These are phyloP conservation scores for Medicago ruthenica DNA, from an alignment of 306 rosid genomes.

Conservation along the genomic window DNA sequence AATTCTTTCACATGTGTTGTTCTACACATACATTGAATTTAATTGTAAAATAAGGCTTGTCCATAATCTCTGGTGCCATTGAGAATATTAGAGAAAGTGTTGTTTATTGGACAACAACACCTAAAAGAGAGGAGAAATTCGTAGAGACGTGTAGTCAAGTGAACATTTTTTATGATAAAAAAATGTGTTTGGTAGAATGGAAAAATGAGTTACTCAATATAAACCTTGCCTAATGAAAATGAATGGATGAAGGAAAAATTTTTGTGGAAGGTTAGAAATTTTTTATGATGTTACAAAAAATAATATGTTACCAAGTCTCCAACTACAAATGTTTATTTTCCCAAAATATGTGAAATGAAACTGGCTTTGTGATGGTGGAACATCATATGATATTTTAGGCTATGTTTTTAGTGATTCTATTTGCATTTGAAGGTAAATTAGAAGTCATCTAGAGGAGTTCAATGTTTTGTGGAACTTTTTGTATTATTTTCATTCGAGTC, in stretches of 20 bases:
- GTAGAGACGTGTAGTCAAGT: neutral
- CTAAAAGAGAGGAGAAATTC: neutral
- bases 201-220: neutral
- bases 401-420: no score
- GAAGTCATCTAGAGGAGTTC: no score
- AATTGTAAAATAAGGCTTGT: neutral
- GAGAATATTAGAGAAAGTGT: neutral
- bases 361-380: no score
- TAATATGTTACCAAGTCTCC: neutral
- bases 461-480: no score
- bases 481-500: no score
- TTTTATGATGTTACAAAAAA: neutral
- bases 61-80: neutral
- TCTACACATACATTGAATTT: neutral
- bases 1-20: neutral
- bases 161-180: neutral
- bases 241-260: neutral
- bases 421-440: no score
- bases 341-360: constrained; percentile 2
- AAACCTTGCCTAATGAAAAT: neutral
- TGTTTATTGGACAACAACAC: neutral
- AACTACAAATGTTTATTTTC: constrained; percentile 6
- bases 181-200: neutral
- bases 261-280: neutral
- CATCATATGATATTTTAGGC: no score